Conservation (phyloP, 2,329 filamentous ascomycete species). For the Phyllosticta citribraziliensis region DNA sequence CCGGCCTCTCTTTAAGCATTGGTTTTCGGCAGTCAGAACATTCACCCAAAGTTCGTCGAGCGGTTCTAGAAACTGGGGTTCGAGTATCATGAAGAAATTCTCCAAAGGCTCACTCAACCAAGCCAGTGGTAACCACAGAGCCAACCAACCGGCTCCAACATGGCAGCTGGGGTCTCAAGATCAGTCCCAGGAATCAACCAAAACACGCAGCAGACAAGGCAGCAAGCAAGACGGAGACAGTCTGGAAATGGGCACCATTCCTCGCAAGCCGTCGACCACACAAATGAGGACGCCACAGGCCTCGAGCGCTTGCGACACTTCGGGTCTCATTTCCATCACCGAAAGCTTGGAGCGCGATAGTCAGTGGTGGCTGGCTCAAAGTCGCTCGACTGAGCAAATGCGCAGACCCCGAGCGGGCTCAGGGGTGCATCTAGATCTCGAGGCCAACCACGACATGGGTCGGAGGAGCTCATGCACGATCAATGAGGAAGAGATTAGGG, state of each 20-base stretch:
- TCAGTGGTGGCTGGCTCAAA: background rate
- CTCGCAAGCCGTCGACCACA: background rate
- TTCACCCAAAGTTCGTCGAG: background rate
- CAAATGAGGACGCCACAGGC: background rate
- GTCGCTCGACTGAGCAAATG: background rate
- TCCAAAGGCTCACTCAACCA: background rate
- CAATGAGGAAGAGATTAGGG: background rate
- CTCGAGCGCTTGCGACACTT: background rate
- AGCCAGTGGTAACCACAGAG: background rate
- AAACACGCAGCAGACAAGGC: background rate
- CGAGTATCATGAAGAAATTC: background rate
- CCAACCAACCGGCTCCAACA: background rate
- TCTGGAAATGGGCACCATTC: background rate
- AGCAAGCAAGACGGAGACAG: background rate
- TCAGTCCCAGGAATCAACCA: background rate
- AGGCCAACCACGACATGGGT: background rate
- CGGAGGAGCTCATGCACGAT: background rate
- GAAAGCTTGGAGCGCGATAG: background rate
- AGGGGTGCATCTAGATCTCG: background rate
- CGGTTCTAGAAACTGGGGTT: background rate
- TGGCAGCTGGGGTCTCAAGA: background rate
- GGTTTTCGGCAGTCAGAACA: background rate
- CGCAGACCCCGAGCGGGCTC: background rate
- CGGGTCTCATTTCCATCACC: background rate
- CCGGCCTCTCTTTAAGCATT: slow-evolving; percentile 34